Base-by-base conservation (phyloP, 805 yeast species). In the Starmerella scarabaei region DNA sequence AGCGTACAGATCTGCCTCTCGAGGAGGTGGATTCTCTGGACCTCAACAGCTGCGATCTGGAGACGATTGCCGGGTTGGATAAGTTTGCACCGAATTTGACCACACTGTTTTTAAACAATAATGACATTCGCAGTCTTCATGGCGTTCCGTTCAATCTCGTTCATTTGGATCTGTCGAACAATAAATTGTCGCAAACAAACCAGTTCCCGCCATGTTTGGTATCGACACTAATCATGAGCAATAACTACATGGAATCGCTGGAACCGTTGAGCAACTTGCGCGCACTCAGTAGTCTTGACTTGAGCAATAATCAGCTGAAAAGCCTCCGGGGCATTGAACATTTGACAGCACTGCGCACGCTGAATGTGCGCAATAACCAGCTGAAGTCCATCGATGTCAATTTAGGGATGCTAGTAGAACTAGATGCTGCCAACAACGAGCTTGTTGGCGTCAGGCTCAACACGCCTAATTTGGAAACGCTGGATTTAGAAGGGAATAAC, bases 101-200 rank as follows among this genome's bases (percentile, higher is more conserved):
- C 4, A 38, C 41, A 12, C 40, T 48, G 12, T 37, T 46, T 16
- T 29, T 47, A 27, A 36, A 45, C 27, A 34, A 39, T 18, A 53
- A 53, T 32, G 15, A 23, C 3, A 33, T 53, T 17, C 28, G 47
- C 15, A 40, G 42, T 14, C 35, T 52, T 5, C 45, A 53, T 5
- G 55, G 56, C 7, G 41, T 53, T 15, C 53, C 55, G 2, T 38
- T 41, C 16, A 31, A 36, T 3, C 36, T 50, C 6, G 45, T 47
- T 7, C 42, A 41, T 15, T 33, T 50, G 4, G 53, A 50, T 24
- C 29, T 53, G 18, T 21, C 47, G 17, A 6, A 27, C 20, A 53
- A 53, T 36, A 1, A 5, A 9, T 41, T 53, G 18, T 42, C 42
- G 17, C 35, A 43, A 3, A 34, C 45, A 23, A 43, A 39, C 33